Percentiles rank a stretch among this genome's conserved stretches.
Conservation (phyloP, 2,329 filamentous ascomycete species). For the Exophiala sp. region DNA sequence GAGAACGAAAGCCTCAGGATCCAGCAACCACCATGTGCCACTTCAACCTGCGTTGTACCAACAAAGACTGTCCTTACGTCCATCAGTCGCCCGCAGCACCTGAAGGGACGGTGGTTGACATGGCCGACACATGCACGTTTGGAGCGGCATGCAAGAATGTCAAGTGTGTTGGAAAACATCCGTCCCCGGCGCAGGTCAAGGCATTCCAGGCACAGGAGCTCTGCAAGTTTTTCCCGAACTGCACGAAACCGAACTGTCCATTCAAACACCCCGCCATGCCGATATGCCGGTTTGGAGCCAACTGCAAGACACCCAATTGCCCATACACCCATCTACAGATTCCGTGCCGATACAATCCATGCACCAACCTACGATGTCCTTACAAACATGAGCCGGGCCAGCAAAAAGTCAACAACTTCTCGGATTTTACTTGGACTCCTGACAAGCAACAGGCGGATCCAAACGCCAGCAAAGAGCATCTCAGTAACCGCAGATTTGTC, state of each 20-base stretch:
- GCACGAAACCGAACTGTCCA: constrained; percentile 76
- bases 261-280: constrained; percentile 87
- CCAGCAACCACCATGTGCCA: constrained; percentile 68
- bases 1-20: constrained; percentile 45
- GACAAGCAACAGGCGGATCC: constrained; percentile 33
- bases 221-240: constrained; percentile 88
- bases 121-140: constrained; percentile 72
- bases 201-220: constrained; percentile 77
- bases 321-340: constrained; percentile 83
- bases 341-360: constrained; percentile 85
- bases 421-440: constrained; percentile 87
- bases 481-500: constrained; percentile 85
- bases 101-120: constrained; percentile 68
- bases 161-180: constrained; percentile 88
- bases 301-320: constrained; percentile 75
- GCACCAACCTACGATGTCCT: constrained; percentile 77
- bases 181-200: constrained; percentile 74
- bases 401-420: constrained; percentile 61
- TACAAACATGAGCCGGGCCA: constrained; percentile 92
- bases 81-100: constrained; percentile 91
- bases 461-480: constrained; percentile 52
- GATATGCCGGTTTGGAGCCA: constrained; percentile 82
- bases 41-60: constrained; percentile 82
- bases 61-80: constrained; percentile 83
- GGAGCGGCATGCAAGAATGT: constrained; percentile 91